Evolutionary conservation across 208 protist species (phyloP), one percentile per base, ranked within the genome.

Genomic region (Crithidia acanthocephali): DNA sequence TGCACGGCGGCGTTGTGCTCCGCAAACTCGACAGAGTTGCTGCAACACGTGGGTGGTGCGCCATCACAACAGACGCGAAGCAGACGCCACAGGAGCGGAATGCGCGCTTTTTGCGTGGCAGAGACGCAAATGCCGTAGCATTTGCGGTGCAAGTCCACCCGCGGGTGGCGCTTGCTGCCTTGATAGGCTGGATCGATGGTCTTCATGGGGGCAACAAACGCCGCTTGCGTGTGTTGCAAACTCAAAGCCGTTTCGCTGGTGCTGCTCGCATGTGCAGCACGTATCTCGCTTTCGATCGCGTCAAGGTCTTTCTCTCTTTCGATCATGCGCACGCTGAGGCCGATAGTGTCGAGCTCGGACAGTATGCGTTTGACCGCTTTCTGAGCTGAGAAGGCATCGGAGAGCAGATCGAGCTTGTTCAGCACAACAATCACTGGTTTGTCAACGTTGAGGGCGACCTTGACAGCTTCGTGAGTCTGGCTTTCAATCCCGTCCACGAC

Each of bases 391-490:
- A 82, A 68, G 2, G 76, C 45, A 66, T 94, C 88, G 0, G 90
- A 85, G 44, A 95, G 80, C 4, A 90, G 33, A 62, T 98, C 95
- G 16, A 96, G 48, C 59, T 98, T 98, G 74, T 80, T 98, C 18
- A 97, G 63, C 20, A 92, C 88, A 10, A 98, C 90, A 47, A 98
- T 32, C 35, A 97, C 66, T 7, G 95, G 95, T 47, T 77, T 87
- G 63, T 97, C 90, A 23, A 95, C 64, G 59, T 95, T 94, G 44
- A 95, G 80, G 10, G 89, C 90, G 3, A 94, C 80, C 72, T 96
- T 95, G 51, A 98, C 83, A 6, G 71, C 76, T 63, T 98, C 95
- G 55, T 91, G 79, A 0, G 92, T 96, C 68, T 97, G 95, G 57
- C 81, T 86, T 45, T 86, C 68, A 42, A 98, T 76, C 3, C 90